A percentile compares a stretch with the other conserved stretches of the same genome.
Evolutionary conservation across 2,329 filamentous ascomycete genomes (phyloP).

Genomic region (Hymenoscyphus occultus): DNA sequence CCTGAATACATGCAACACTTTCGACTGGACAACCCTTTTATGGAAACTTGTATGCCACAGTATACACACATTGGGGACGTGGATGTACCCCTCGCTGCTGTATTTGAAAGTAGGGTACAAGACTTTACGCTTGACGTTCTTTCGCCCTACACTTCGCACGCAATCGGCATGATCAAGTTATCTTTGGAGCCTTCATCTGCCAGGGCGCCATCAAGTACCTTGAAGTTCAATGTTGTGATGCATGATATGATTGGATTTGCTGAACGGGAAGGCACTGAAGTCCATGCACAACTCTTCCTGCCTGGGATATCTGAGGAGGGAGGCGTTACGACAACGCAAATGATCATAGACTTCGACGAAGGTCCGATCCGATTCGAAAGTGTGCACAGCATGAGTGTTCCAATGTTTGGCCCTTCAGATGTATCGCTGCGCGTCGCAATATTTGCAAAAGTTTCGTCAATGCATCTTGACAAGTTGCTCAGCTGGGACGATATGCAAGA

Average conservation of each 20-base stretch:
- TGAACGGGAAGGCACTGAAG: constrained; percentile 90
- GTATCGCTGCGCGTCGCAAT: constrained; percentile 82
- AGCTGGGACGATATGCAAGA: constrained; percentile 99
- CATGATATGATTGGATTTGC: constrained; percentile 93
- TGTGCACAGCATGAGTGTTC: constrained; percentile 95
- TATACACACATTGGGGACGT: constrained; percentile 92
- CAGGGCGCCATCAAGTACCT: constrained; percentile 82
- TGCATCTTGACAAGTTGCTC: constrained; percentile 94
- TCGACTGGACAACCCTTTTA: constrained; percentile 87
- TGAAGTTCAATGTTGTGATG: constrained; percentile 99
- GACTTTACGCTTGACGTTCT: constrained; percentile 89
- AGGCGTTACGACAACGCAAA: constrained; percentile 90
- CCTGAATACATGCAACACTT: constrained; percentile 94
- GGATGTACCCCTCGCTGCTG: constrained; percentile 85
- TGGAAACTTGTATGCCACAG: constrained; percentile 84
- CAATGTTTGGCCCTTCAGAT: constrained; percentile 70
- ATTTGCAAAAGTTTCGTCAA: constrained; percentile 84
- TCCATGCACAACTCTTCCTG: constrained; percentile 96
- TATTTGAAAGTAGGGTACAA: constrained; percentile 92
- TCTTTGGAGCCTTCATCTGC: constrained; percentile 92
- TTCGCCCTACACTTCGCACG: constrained; percentile 87
- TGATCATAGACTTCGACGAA: constrained; percentile 92
- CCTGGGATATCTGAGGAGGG: constrained; percentile 86
- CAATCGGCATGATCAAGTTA: constrained; percentile 84
- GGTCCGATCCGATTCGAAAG: constrained; percentile 91